Percentiles rank a stretch among this genome's conserved stretches.
These are phyloP conservation scores for Sporothrix humicola DNA, from an alignment of 2,329 filamentous ascomycete species.

Conservation along the genomic window DNA sequence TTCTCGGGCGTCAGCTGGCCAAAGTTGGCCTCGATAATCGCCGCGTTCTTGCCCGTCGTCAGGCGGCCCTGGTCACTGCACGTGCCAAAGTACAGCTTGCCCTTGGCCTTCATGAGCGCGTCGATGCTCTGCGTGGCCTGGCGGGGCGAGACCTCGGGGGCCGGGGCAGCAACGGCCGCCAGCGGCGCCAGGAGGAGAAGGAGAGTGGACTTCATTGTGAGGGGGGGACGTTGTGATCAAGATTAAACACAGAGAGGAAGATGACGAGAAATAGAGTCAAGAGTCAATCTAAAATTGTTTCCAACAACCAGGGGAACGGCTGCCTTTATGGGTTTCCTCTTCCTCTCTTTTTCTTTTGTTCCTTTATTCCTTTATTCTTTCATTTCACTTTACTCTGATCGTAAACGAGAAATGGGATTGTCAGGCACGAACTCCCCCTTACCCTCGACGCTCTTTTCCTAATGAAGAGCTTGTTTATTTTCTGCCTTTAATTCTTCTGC, in stretches of 20 bases:
- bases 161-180: slow-evolving; percentile 45
- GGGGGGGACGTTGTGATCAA: neutral
- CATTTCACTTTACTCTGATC: no score
- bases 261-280: no score
- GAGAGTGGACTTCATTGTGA: slow-evolving; percentile 43
- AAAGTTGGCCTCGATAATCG: slow-evolving; percentile 65
- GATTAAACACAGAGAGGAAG: neutral
- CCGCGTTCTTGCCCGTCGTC: slow-evolving; percentile 54
- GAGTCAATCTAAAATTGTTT: no score
- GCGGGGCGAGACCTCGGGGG: slow-evolving; percentile 42
- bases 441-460: neutral
- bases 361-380: no score
- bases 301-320: neutral
- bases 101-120: slow-evolving; percentile 62
- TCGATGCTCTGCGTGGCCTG: slow-evolving; percentile 58
- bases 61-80: slow-evolving; percentile 61
- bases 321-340: neutral
- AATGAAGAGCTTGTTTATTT: neutral
- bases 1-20: slow-evolving; percentile 72
- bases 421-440: slow-evolving; percentile 4
- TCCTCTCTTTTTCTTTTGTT: no score
- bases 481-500: no score
- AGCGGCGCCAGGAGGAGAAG: slow-evolving; percentile 48
- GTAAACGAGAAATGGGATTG: neutral
- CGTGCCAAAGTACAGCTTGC: slow-evolving; percentile 70